Base-by-base conservation (phyloP, 768 basidiomycete genomes). In the Steccherinum ochraceum region DNA sequence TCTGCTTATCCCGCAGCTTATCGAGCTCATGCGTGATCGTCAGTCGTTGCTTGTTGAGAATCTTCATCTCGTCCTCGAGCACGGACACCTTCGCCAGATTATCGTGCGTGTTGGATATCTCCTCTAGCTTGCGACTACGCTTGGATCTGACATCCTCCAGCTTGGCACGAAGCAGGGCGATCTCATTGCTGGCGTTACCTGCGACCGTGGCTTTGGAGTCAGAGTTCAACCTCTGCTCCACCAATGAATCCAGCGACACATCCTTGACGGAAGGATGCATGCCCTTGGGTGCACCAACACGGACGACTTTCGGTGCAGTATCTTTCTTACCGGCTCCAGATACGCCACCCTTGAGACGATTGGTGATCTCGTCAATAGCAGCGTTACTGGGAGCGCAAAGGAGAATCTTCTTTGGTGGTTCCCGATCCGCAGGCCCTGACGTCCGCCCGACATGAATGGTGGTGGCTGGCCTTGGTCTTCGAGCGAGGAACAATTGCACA, bases 331-430 rank as follows among this genome's bases (percentile, higher is more conserved):
- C 72, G 20, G 80, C 66, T 23, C 78, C 75, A 49, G 81, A 75
- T 43, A 83, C 79, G n/a, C 87, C 83, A 47, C 88, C 83, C 63
- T 87, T 90, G 45, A 99, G 70, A 39, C 96, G 86, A 59, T 81
- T 78, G 5, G 91, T 89, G 16, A 99, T 84, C 71, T 99, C 96
- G 61, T 99, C 94, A 39, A 99, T 94, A 21, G 96, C 96, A 16
- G 96, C 96, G 67, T 99, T 99, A 69, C 91, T 94, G 1, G 96
- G 96, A 0, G 96, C 96, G 61, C 96, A 99, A 30, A 99, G 74
- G 16, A 99, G 77, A 40, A 98, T 74, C 63, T 87, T 88, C 53
- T 86, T 82, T 12, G 76, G 70, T 1, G 77, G 69, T n/a, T 68
- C 58, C 58, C 66, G 75, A 55, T 77, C 76, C 24, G 64, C 63